Evolutionary conservation across 2,329 filamentous ascomycete species (phyloP).

Genomic region (Trichoderma aggressivum): DNA sequence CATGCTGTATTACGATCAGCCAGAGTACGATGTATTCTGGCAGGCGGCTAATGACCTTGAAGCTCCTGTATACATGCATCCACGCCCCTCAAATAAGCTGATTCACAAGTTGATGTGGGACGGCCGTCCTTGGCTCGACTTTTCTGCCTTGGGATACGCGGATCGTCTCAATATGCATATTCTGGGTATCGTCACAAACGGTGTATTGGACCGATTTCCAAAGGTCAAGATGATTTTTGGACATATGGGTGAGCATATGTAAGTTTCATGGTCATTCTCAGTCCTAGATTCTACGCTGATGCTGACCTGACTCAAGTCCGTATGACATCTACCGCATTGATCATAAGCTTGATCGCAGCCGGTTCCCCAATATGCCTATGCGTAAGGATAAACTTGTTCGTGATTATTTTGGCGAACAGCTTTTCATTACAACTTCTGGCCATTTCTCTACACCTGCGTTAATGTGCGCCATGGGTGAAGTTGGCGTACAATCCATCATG

Average conservation of each 20-base stretch:
- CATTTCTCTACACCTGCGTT: slow-evolving; percentile 54
- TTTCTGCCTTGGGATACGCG: slow-evolving; percentile 56
- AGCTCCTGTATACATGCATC: slow-evolving; percentile 63
- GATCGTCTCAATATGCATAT: slow-evolving; percentile 57
- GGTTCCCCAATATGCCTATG: slow-evolving; percentile 45
- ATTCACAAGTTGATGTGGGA: slow-evolving; percentile 57
- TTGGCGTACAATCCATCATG: slow-evolving; percentile 48
- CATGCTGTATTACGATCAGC: slow-evolving; percentile 62
- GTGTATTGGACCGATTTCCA: slow-evolving; percentile 47
- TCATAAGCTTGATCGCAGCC: slow-evolving; percentile 51
- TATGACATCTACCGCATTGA: slow-evolving; percentile 49
- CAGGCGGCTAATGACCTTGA: slow-evolving; percentile 55
- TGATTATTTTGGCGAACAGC: slow-evolving; percentile 54
- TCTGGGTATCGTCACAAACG: slow-evolving; percentile 48
- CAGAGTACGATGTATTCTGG: slow-evolving; percentile 62
- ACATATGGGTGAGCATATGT: slow-evolving; percentile 47
- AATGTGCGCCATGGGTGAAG: slow-evolving; percentile 46
- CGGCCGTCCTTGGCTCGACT: slow-evolving; percentile 56
- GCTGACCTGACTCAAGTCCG: slow-evolving; percentile 25
- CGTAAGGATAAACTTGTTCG: slow-evolving; percentile 46
- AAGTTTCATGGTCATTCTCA: background rate
- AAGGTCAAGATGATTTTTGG: slow-evolving; percentile 45
- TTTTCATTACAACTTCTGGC: slow-evolving; percentile 56
- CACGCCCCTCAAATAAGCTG: slow-evolving; percentile 54
- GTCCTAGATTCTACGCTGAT: background rate